A percentile compares a stretch with the other conserved stretches of the same genome.
phyloP scores from a whole-genome alignment of 768 basidiomycete species.

The Hirschioporus abietinus region DNA sequence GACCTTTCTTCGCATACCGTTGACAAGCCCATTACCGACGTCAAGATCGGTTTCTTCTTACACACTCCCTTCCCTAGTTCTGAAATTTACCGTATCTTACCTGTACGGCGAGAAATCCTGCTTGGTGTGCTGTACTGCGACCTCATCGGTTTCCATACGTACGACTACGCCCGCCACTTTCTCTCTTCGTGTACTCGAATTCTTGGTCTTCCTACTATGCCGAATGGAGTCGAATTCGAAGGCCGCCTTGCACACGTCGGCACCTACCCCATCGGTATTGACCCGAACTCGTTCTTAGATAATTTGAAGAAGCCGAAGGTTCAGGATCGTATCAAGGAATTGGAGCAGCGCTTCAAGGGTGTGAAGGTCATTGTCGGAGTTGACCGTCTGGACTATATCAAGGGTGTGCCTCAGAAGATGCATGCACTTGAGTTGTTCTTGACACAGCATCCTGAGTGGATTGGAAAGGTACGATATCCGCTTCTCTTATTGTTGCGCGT shows the following conservation, averaged over 20 bases:
- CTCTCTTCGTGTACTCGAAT: conserved; percentile 97
- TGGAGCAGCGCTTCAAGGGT: conserved; percentile 88
- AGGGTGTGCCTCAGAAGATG: conserved; percentile 97
- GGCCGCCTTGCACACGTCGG: conserved; percentile 95
- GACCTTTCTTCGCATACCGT: conserved; percentile 35
- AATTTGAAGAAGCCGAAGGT: conserved; percentile 78
- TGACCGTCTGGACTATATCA: conserved; percentile 98
- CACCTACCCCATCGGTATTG: conserved; percentile 98
- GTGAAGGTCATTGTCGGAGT: conserved; percentile 98
- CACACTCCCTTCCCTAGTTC: conserved; percentile 98
- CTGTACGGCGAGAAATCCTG: conserved; percentile 96
- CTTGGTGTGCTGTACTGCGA: conserved; percentile 94
- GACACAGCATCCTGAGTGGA: conserved; percentile 97
- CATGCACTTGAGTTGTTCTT: conserved; percentile 96
- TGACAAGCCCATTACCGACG: conserved; percentile 44
- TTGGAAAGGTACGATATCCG: conserved; percentile 70
- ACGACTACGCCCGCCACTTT: conserved; percentile 99
- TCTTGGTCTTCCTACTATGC: conserved; percentile 91
- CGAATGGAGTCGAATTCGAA: conserved; percentile 95
- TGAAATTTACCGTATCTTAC: conserved; percentile 90
- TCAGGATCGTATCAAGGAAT: conserved; percentile 68
- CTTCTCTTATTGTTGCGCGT: no score
- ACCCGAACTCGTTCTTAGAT: conserved; percentile 88
- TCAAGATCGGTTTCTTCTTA: conserved; percentile 98
- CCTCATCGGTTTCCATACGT: conserved; percentile 98